phyloP scores from a whole-genome alignment of 805 yeast genomes.

The Deakozyma indianensis region DNA sequence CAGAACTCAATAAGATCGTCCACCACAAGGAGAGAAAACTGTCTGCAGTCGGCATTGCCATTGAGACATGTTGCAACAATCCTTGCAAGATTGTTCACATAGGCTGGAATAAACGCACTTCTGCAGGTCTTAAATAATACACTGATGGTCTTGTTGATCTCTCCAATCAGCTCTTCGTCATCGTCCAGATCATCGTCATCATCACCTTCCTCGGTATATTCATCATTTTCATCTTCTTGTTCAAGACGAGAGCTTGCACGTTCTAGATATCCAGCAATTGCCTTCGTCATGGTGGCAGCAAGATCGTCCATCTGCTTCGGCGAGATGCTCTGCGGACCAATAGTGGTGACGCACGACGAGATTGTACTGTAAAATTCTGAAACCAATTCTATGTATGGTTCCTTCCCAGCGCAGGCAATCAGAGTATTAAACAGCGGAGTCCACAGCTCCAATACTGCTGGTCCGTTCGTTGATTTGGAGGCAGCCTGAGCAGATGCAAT shows the following conservation, averaged over 20 bases:
- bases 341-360: constrained; percentile 45
- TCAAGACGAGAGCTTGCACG: constrained; percentile 60
- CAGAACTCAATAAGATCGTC: constrained; percentile 71
- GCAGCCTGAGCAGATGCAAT: constrained; percentile 45
- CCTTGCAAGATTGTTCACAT: constrained; percentile 45
- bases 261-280: constrained; percentile 51
- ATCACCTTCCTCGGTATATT: constrained; percentile 63
- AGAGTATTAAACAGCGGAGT: constrained; percentile 50
- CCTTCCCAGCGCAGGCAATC: constrained; percentile 51
- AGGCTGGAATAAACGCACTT: constrained; percentile 44
- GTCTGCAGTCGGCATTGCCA: constrained; percentile 54
- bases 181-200: constrained; percentile 77
- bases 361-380: constrained; percentile 67
- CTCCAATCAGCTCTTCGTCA: constrained; percentile 83
- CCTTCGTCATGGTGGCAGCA: constrained; percentile 43
- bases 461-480: constrained; percentile 39
- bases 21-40: constrained; percentile 67
- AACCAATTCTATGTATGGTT: constrained; percentile 71
- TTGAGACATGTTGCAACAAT: constrained; percentile 44
- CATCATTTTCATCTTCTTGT: constrained; percentile 24
- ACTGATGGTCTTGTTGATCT: constrained; percentile 61
- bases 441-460: constrained; percentile 59
- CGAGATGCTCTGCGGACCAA: constrained; percentile 44
- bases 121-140: constrained; percentile 53
- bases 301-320: constrained; percentile 39